Percentiles rank a stretch among this genome's conserved stretches.
Evolutionary conservation across 2,329 filamentous ascomycete genomes (phyloP).

Genomic region (Arthrocladium fulminans): DNA sequence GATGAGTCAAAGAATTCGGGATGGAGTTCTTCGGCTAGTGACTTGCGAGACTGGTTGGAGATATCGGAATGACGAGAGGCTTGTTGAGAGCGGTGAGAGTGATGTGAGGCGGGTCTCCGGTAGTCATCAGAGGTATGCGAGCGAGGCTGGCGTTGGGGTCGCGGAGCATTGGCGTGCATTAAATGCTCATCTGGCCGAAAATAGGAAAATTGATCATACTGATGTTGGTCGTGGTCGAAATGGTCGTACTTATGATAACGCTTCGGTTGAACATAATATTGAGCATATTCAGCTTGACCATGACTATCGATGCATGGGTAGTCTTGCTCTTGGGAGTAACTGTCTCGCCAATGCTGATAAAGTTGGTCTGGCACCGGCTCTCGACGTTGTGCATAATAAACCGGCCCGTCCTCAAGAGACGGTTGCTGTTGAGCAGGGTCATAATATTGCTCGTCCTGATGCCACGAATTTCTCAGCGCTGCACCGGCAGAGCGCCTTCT

Average conservation of each 20-base stretch:
- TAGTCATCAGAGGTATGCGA: slow-evolving; percentile 5
- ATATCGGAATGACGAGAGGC: slow-evolving; percentile 6
- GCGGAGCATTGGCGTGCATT: not conserved
- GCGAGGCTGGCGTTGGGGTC: not conserved
- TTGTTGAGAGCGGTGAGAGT: slow-evolving; percentile 6
- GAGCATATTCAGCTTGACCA: not conserved
- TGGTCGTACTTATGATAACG: not conserved
- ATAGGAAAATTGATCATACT: not conserved
- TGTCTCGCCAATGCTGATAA: not conserved
- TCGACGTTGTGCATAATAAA: not conserved
- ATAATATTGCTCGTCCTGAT: not conserved
- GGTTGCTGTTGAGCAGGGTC: not conserved
- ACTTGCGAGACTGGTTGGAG: slow-evolving; percentile 9
- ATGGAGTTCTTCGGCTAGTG: slow-evolving; percentile 14
- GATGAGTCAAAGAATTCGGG: slow-evolving; percentile 5
- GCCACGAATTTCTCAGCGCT: slow-evolving; percentile 8
- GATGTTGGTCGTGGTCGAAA: not conserved
- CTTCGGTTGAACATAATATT: not conserved
- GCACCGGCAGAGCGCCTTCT: slow-evolving; percentile 12
- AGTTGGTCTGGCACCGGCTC: not conserved
- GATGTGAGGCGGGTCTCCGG: not conserved
- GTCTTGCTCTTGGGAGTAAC: not conserved
- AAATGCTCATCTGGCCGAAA: not conserved
- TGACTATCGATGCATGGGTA: not conserved
- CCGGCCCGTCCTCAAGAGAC: not conserved